phyloP scores from a whole-genome alignment of 129 eudicot species.

The Pulicaria dysenterica region DNA sequence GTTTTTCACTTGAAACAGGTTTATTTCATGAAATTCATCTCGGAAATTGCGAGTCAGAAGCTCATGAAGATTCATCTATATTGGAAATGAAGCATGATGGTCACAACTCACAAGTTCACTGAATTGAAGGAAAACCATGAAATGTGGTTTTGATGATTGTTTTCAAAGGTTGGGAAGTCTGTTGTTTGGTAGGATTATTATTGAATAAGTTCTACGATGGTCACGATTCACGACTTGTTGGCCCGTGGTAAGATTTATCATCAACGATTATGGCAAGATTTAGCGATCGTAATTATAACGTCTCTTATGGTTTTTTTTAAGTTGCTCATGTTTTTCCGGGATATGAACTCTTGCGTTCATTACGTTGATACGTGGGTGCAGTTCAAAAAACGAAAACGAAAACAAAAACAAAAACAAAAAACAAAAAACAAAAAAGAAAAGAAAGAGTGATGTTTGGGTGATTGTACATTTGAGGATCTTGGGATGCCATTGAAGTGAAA shows the following conservation, averaged over 20 bases:
- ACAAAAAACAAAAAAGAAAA: too few species aligned
- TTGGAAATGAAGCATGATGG: constrained; percentile 16
- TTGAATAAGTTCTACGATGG: constrained; percentile 21
- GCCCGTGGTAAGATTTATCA: constrained; percentile 13
- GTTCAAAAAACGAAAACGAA: too few species aligned
- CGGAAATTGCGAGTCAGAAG: constrained; percentile 5
- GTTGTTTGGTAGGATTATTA: constrained; percentile 26
- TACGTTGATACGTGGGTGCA: not conserved
- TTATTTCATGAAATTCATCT: constrained; percentile 14
- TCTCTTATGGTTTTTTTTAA: constrained; percentile 5
- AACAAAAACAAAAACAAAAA: too few species aligned
- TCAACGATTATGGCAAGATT: constrained; percentile 23
- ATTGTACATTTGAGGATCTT: too few species aligned
- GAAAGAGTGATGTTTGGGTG: too few species aligned
- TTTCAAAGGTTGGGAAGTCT: not conserved
- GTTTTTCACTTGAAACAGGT: constrained; percentile 23
- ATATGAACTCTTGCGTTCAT: not conserved
- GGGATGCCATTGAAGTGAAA: too few species aligned
- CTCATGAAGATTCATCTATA: constrained; percentile 10
- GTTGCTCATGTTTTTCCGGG: not conserved
- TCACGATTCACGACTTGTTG: constrained; percentile 2
- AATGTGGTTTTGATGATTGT: constrained; percentile 27
- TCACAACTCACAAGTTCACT: not conserved
- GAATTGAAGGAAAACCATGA: not conserved
- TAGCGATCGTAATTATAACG: constrained; percentile 28